A percentile compares a stretch with the other conserved stretches of the same genome.
Conservation (phyloP, 2,329 filamentous ascomycete species). For the Pseudocercospora musae region DNA sequence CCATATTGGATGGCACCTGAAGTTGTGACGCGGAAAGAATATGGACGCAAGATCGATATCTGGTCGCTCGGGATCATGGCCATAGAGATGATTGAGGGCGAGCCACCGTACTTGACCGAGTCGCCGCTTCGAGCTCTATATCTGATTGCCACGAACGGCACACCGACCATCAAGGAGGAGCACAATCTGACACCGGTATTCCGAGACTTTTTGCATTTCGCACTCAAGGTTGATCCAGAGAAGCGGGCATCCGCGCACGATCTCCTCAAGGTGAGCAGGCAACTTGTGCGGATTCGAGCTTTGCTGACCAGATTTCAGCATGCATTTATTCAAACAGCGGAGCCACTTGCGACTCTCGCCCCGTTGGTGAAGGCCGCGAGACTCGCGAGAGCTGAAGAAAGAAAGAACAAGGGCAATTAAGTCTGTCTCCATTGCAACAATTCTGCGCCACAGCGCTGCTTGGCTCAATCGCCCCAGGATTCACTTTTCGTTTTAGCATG, state of each 20-base stretch:
- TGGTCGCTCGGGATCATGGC: slow-evolving; percentile 99
- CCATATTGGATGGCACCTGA: slow-evolving; percentile 99
- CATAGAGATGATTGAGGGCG: slow-evolving; percentile 99
- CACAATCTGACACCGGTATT: slow-evolving; percentile 77
- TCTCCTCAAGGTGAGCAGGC: slow-evolving; percentile 71
- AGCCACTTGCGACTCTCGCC: slow-evolving; percentile 65
- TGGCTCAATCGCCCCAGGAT: neutral
- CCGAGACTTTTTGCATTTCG: slow-evolving; percentile 86
- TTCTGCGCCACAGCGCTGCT: neutral
- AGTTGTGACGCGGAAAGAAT: slow-evolving; percentile 95
- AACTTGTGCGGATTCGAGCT: neutral
- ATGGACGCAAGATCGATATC: slow-evolving; percentile 96
- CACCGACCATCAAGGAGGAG: slow-evolving; percentile 91
- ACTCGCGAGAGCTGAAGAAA: slow-evolving; percentile 78
- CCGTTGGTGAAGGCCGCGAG: slow-evolving; percentile 84
- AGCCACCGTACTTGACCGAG: slow-evolving; percentile 94
- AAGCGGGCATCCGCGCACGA: slow-evolving; percentile 95
- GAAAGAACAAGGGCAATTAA: slow-evolving; percentile 46
- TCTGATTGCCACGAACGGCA: slow-evolving; percentile 95
- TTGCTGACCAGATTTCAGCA: slow-evolving; percentile 33
- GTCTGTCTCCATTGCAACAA: neutral
- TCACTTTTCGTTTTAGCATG: slow-evolving; percentile 7
- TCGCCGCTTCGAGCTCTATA: slow-evolving; percentile 89
- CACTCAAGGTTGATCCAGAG: slow-evolving; percentile 93
- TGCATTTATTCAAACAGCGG: slow-evolving; percentile 52